phyloP scores from a whole-genome alignment of 164 flowering plant species.

The Nymphaea colorata region DNA sequence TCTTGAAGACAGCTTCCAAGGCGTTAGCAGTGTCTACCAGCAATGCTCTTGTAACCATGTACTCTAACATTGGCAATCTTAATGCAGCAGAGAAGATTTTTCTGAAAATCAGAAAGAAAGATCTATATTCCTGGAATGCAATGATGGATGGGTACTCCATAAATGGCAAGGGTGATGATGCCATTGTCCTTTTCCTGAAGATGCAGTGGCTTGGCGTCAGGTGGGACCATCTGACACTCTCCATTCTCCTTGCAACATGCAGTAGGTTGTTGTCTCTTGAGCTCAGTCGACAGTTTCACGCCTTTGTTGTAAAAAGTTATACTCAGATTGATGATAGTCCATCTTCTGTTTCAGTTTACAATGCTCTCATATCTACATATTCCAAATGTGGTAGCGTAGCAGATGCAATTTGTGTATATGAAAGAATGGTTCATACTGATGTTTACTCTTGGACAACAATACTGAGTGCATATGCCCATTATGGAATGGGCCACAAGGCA shows the following conservation, averaged over 20 bases:
- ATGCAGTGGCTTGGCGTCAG: constrained; percentile 12
- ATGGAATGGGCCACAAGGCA: constrained; percentile 21
- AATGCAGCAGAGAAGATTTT: constrained; percentile 19
- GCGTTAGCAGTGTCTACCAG: constrained; percentile 4
- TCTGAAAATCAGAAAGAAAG: constrained; percentile 10
- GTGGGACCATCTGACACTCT: constrained; percentile 17
- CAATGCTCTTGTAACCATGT: constrained; percentile 23
- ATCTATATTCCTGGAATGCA: constrained; percentile 25
- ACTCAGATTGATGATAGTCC: neutral
- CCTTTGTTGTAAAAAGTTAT: constrained; percentile 9
- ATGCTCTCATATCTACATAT: constrained; percentile 26
- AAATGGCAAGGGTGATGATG: constrained; percentile 10
- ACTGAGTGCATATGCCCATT: constrained; percentile 22
- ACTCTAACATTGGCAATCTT: constrained; percentile 14
- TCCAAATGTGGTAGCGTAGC: constrained; percentile 26
- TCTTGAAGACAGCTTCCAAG: constrained; percentile 10
- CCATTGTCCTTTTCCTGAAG: constrained; percentile 12
- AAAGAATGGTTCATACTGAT: constrained; percentile 16
- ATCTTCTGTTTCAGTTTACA: constrained; percentile 12
- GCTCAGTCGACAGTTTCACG: constrained; percentile 23
- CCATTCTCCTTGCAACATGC: constrained; percentile 23
- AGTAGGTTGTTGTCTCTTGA: constrained; percentile 16
- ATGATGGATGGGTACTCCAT: constrained; percentile 30
- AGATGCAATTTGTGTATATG: constrained; percentile 17
- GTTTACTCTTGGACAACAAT: constrained; percentile 31